phyloP scores from a whole-genome alignment of 2,329 filamentous ascomycete species.

The Nannizziopsis arthrosporioides region DNA sequence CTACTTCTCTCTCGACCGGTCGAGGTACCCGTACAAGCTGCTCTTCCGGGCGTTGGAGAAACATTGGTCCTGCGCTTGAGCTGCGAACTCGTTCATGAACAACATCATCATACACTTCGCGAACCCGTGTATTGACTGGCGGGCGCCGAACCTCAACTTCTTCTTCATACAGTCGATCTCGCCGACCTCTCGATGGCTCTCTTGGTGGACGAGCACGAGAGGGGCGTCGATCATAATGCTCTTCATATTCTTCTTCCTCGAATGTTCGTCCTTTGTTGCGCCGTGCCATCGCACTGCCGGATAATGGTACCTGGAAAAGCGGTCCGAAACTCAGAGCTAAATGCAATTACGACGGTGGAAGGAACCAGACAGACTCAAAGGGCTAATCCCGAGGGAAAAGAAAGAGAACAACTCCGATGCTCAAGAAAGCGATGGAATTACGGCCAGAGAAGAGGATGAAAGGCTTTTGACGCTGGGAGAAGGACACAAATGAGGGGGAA shows the following conservation, averaged over 20 bases:
- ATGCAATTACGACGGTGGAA: too few species aligned
- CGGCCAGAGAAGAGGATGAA: neutral
- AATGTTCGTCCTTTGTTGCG: conserved; percentile 16
- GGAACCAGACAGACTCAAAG: too few species aligned
- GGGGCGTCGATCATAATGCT: conserved; percentile 13
- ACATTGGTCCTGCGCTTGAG: conserved; percentile 23
- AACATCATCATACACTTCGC: conserved; percentile 28
- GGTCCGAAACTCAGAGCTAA: neutral
- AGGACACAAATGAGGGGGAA: neutral
- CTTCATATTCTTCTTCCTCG: conserved; percentile 23
- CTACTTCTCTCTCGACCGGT: conserved; percentile 20
- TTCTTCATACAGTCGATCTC: conserved; percentile 22
- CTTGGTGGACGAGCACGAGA: conserved; percentile 7
- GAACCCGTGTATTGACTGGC: conserved; percentile 34
- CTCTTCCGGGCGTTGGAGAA: conserved; percentile 21
- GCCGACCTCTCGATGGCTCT: conserved; percentile 14
- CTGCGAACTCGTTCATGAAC: conserved; percentile 26
- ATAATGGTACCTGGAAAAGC: neutral
- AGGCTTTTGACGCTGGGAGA: neutral
- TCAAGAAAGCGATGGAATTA: neutral
- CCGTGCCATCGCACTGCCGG: conserved; percentile 2
- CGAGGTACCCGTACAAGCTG: conserved; percentile 14
- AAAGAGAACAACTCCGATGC: neutral
- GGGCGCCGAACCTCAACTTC: conserved; percentile 22
- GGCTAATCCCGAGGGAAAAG: too few species aligned